Evolutionary conservation across 2,329 filamentous ascomycete genomes (phyloP), one percentile per base, ranked within the genome.

Genomic region (Albophoma yamanashiensis): DNA sequence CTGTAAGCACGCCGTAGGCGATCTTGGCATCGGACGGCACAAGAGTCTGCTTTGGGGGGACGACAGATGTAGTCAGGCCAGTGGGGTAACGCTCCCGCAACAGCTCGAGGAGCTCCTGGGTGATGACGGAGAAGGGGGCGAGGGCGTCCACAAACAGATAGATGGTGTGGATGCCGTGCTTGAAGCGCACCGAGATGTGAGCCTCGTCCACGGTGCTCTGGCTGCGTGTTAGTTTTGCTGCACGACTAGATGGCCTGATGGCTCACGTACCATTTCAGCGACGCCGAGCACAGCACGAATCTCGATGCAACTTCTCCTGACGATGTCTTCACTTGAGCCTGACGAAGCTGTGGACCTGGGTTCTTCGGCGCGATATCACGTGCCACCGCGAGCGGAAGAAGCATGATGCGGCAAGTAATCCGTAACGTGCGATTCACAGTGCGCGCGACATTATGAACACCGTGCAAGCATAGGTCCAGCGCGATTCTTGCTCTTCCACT

Each of bases 121-220:
- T 84, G 61, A 89, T 75, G 1, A 77, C 72, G 20, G 77, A 73
- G 67, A 91, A 83, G 14, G 84, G 73, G 45, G 80, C 79, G 17
- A 80, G 74, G 6, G 84, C 75, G 45, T 84, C 80, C 55, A 88
- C 79, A 63, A 89, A 86, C 61, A 92, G 78, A 67, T 89, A 83
- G 64, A 91, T 78, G 4, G 88, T 92, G 66, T 86, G 82, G 61
- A 84, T 83, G 68, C 88, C 85, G 70, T 89, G 82, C 72, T 91
- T 91, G 75, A 92, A 85, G 62, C 86, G 82, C 59, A 92, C 75
- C 12, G 88, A 89, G 66, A 83, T 78, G 65, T 81, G 76, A n/a
- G 79, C 74, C 53, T 84, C 79, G 62, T 76, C 73, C 25, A 75
- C 64, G 17, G 55, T 58, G 42, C 39, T 58, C 63, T 64, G 31